Base-by-base conservation (phyloP, 176 grass and related monocot genomes). In the Thalia dealbata region DNA sequence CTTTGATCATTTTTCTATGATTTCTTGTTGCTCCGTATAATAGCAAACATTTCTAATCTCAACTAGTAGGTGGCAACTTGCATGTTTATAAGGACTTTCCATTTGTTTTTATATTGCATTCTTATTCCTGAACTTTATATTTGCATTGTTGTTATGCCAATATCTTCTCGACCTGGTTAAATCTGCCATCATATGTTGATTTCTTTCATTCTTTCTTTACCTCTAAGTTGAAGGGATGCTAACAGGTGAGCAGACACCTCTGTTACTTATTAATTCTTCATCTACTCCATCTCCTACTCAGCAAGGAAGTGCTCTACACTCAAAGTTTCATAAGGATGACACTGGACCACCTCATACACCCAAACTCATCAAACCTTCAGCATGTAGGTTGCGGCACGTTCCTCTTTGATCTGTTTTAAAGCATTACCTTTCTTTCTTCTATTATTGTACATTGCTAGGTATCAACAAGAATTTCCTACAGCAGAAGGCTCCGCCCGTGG, bases 401-500 rank as follows among this genome's bases (percentile, higher is more conserved):
- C 13, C 60, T 81, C 45, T 69, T 50, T 4, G 38, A n/a, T n/a
- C n/a, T n/a, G 13, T 14, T 42, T 48, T 73, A 6, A 51, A 21
- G 72, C 24, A 65, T 64, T 81, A 6, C 44, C 60, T 80, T 27
- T 59, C 52, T 79, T 48, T 46, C 78, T 19, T 72, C 14, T 18
- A 48, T 32, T n/a, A 38, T 67, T 74, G 32, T 63, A 56, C 32
- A 30, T 52, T 84, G 60, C 29, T 66, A 77, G 79, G 55, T 82
- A 76, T 30, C 64, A 51, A 24, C 48, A 32, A 26, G 58, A 35
- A 71, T 85, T 73, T 79, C 69, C 75, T 77, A 81, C 87, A 97
- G 95, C 95, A 91, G 90, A 97, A 86, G 87, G 85, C 64, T 86
- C 92, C 76, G 73, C 83, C 21, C 87, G 74, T 83, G 85, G 89